phyloP scores from a whole-genome alignment of 2,329 filamentous ascomycete species.

The Annulohypoxylon truncatum region DNA sequence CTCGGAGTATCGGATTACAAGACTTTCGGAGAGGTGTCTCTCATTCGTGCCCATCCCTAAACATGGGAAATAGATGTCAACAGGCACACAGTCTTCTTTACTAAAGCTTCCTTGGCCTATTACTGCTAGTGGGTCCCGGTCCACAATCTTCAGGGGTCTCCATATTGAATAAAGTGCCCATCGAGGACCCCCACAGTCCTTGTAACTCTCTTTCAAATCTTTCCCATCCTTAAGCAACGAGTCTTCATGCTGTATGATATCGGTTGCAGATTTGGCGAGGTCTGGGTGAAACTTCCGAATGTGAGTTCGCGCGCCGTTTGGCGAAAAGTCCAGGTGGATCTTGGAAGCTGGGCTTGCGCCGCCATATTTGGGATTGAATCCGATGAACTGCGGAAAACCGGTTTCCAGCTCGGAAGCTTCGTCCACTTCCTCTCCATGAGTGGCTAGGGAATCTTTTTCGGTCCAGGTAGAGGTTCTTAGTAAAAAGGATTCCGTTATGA shows the following conservation, averaged over 20 bases:
- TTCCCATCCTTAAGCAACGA: background rate
- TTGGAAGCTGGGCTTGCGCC: constrained; percentile 12
- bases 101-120: background rate
- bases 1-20: background rate
- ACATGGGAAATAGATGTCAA: background rate
- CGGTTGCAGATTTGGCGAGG: background rate
- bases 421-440: constrained; percentile 1
- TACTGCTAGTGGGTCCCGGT: constrained; percentile 11
- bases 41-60: background rate
- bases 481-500: constrained; percentile 4
- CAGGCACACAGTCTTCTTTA: constrained; percentile 1
- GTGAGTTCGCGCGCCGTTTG: constrained; percentile 4
- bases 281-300: constrained; percentile 10
- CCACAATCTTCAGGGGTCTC: constrained; percentile 11
- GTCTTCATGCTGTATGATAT: constrained; percentile 22
- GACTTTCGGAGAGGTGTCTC: background rate
- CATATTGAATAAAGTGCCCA: constrained; percentile 18
- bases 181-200: constrained; percentile 4
- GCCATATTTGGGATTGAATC: constrained; percentile 9
- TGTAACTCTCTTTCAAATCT: constrained; percentile 6
- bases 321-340: constrained; percentile 15
- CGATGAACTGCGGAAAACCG: constrained; percentile 18
- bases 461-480: constrained; percentile 10
- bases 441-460: constrained; percentile 1
- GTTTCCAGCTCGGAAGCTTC: constrained; percentile 10